phyloP scores from a whole-genome alignment of 257 asterid species.

The Nicotiana tomentosiformis region DNA sequence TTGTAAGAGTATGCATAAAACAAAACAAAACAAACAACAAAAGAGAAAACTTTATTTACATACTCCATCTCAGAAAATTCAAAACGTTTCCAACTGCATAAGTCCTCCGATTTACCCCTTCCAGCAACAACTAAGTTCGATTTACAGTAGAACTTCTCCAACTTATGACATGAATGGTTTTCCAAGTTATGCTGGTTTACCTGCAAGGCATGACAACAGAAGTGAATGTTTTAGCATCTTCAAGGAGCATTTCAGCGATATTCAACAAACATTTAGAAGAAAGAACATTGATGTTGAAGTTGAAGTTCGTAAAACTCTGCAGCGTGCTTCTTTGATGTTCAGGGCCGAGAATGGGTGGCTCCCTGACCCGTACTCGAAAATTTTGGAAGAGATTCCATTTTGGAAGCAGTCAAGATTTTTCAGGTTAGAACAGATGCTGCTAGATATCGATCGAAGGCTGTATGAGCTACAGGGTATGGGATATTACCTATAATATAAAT shows the following conservation, averaged over 20 bases:
- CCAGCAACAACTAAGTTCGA: neutral
- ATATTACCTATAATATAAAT: neutral
- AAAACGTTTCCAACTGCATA: neutral
- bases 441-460: conserved; percentile 11
- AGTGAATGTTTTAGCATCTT: conserved; percentile 29
- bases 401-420: conserved; percentile 28
- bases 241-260: conserved; percentile 26
- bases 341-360: conserved; percentile 15
- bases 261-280: conserved; percentile 39
- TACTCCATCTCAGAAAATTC: neutral
- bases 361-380: conserved; percentile 12
- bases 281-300: conserved; percentile 13
- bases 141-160: neutral
- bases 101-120: neutral
- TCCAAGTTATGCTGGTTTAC: neutral
- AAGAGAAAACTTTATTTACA: neutral
- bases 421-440: conserved; percentile 18
- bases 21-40: neutral
- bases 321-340: conserved; percentile 30
- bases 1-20: neutral
- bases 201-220: neutral
- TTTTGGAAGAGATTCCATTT: conserved; percentile 40
- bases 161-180: neutral
- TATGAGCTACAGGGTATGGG: neutral
- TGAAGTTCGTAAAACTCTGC: conserved; percentile 23